phyloP scores from a whole-genome alignment of 169 alveolate species.

The Miamiensis avidus region DNA sequence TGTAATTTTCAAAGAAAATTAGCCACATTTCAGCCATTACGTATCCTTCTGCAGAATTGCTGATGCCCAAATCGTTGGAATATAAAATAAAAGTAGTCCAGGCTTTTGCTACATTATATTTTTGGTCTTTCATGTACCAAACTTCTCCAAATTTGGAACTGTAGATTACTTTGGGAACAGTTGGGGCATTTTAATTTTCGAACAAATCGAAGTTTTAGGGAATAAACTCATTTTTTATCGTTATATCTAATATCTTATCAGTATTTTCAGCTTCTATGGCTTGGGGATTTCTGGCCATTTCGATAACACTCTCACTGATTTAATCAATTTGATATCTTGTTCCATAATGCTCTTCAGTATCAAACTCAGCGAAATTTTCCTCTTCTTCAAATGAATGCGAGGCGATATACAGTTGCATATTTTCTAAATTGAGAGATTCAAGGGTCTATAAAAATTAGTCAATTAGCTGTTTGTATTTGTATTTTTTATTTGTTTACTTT shows the following conservation, averaged over 20 bases:
- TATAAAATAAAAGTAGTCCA: background rate
- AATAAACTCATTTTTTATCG: background rate
- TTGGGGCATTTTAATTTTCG: background rate
- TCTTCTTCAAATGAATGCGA: background rate
- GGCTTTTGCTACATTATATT: background rate
- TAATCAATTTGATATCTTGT: background rate
- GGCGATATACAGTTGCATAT: background rate
- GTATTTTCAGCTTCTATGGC: background rate
- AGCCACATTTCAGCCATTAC: background rate
- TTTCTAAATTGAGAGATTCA: background rate
- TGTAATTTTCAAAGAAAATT: background rate
- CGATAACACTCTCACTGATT: background rate
- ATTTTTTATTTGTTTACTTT: no score
- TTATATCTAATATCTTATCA: background rate
- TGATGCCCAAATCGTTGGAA: background rate
- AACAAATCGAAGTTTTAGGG: background rate
- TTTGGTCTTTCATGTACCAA: background rate
- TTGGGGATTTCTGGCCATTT: background rate
- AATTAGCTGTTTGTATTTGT: no score
- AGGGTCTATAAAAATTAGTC: background rate
- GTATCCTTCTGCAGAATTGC: background rate
- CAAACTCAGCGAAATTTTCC: background rate
- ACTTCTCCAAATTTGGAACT: background rate
- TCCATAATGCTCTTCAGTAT: background rate
- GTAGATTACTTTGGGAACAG: background rate